Evolutionary conservation across 306 rosid species (phyloP).

Genomic region (Prunus dulcis): DNA sequence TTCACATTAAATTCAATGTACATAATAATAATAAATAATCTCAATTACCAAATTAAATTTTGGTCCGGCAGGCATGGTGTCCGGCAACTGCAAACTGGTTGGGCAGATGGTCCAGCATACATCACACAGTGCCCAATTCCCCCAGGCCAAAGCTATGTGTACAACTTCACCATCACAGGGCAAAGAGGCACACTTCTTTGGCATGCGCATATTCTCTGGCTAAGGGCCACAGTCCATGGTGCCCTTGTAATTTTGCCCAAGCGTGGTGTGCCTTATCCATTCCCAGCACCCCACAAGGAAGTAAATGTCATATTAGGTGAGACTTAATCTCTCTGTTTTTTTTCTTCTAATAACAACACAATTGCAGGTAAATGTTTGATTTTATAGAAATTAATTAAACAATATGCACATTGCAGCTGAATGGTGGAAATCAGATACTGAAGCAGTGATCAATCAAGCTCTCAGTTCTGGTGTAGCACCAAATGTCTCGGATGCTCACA

Average conservation of each 20-base stretch:
- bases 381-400: neutral
- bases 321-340: neutral
- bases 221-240: conserved; percentile 84
- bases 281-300: conserved; percentile 78
- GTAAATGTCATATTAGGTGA: conserved; percentile 66
- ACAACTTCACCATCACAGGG: conserved; percentile 83
- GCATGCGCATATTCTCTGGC: conserved; percentile 91
- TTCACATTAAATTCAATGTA: neutral
- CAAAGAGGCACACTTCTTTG: conserved; percentile 91
- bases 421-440: conserved; percentile 99
- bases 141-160: conserved; percentile 58
- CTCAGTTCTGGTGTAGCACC: conserved; percentile 75
- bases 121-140: conserved; percentile 84
- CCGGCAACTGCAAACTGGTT: conserved; percentile 74
- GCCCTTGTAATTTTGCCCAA: conserved; percentile 80
- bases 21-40: neutral
- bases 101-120: conserved; percentile 92
- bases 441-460: conserved; percentile 79
- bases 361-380: neutral
- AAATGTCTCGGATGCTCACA: conserved; percentile 88
- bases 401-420: conserved; percentile 47
- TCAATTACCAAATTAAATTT: neutral
- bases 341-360: neutral
- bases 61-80: conserved; percentile 67
- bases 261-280: conserved; percentile 83